Base-by-base conservation (phyloP, 2,329 filamentous ascomycete species). In the Cyanodermella asteris region DNA sequence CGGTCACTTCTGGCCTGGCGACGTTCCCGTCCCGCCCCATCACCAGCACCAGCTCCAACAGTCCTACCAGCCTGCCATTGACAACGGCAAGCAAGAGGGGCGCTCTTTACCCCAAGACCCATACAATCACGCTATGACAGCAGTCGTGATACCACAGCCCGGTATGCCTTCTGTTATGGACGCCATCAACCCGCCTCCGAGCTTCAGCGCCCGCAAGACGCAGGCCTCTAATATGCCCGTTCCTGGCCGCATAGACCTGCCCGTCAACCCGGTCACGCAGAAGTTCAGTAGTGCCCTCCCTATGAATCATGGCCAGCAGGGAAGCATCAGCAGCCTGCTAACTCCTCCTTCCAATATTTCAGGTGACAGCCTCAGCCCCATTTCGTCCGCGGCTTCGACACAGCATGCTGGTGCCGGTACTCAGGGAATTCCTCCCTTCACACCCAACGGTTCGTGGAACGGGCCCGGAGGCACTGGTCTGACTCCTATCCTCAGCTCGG, bases 151-250 rank as follows among this genome's bases (percentile, higher is more conserved):
- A 39, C 61, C 59, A 40, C 56, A 60, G 44, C 51, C 59, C 43
- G 62, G 59, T 45, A 72, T 71, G 64, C 60, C 64, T 50, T 53
- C 62, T 44, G 56, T 59, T 43, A 49, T 64, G 42, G 64, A 70
- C 46, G 53, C 54, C 45, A 60, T 71, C 53, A 59, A 59, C 46
- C 54, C 58, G 39, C 58, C 63, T 38, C 57, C 61, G 43, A 73
- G 72, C 52, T 69, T 81, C 44, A 65, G 70, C 37, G 61, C 70
- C 46, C 64, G 74, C 40, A 65, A 73, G 47, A 64, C 69, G 41
- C 72, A 72, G 41, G 67, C 72, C 33, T 65, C 64, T 29, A 62
- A 63, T 38, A 59, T 81, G 33, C 72, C 72, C 29, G 61, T 51
- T 36, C 76, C 77, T 42, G 67, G 34, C 66, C 71, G 27, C 67